These are phyloP conservation scores for Fusarium sp. DNA, from an alignment of 2,329 filamentous ascomycete species.

Conservation along the genomic window DNA sequence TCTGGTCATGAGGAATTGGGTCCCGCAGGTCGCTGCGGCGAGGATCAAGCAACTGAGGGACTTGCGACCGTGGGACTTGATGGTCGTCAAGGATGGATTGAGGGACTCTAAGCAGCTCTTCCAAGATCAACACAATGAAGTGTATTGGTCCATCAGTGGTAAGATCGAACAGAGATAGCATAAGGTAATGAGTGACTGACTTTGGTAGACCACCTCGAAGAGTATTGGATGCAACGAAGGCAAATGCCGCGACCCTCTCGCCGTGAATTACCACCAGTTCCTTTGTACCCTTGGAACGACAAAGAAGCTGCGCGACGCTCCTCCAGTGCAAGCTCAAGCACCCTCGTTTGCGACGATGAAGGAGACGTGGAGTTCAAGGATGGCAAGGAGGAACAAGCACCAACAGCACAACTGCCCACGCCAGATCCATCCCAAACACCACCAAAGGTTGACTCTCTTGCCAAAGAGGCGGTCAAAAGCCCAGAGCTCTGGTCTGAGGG, in stretches of 20 bases:
- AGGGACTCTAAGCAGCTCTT: constrained; percentile 26
- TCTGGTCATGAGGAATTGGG: constrained; percentile 8
- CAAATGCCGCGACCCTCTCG: background rate
- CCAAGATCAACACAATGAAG: constrained; percentile 15
- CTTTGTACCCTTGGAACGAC: constrained; percentile 8
- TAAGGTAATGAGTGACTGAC: constrained; percentile 3
- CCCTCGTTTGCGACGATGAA: background rate
- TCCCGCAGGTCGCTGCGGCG: background rate
- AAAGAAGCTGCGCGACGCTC: background rate
- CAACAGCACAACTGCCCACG: background rate
- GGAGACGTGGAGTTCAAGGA: background rate
- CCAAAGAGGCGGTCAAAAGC: background rate
- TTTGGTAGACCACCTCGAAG: constrained; percentile 6
- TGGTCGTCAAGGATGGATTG: constrained; percentile 37
- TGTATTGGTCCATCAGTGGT: constrained; percentile 26
- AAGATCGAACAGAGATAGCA: background rate
- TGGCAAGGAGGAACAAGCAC: background rate
- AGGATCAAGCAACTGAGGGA: constrained; percentile 31
- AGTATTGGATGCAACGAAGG: background rate
- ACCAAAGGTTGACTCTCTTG: background rate
- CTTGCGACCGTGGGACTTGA: constrained; percentile 39
- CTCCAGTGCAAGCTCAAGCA: background rate
- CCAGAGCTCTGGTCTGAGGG: background rate
- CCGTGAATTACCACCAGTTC: constrained; percentile 2
- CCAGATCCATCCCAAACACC: background rate